phyloP scores from a whole-genome alignment of 768 basidiomycete species.

The Trametes coccinea region DNA sequence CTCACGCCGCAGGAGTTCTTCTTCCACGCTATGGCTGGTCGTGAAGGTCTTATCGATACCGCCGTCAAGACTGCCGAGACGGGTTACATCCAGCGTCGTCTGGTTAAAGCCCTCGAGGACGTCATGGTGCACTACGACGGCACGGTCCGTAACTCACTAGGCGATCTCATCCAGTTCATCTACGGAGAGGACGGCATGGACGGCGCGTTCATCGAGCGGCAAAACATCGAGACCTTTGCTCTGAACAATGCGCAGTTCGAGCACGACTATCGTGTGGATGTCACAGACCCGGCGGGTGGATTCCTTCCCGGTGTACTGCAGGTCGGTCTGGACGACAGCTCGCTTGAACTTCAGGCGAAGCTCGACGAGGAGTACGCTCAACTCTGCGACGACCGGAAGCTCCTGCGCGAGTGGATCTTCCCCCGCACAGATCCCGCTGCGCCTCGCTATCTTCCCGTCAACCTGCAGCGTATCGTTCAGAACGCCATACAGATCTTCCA shows the following conservation, averaged over 20 bases:
- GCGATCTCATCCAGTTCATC: constrained; percentile 93
- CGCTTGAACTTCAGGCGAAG: constrained; percentile 77
- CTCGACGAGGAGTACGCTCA: constrained; percentile 78
- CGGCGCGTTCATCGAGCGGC: constrained; percentile 95
- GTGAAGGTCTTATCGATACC: constrained; percentile 98
- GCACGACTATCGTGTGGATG: constrained; percentile 92
- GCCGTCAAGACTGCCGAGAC: constrained; percentile 99
- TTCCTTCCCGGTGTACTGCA: constrained; percentile 81
- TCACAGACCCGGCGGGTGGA: constrained; percentile 78
- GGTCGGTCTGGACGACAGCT: constrained; percentile 84
- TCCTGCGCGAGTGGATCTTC: constrained; percentile 85
- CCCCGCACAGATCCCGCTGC: constrained; percentile 66
- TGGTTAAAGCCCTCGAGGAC: constrained; percentile 98
- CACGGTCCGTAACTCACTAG: constrained; percentile 95
- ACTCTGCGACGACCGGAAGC: constrained; percentile 69
- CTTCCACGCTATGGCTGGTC: constrained; percentile 99
- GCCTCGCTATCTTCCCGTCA: constrained; percentile 91
- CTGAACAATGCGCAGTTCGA: constrained; percentile 83
- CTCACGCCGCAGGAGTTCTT: constrained; percentile 98
- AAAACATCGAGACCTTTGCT: constrained; percentile 87
- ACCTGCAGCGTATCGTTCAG: constrained; percentile 91
- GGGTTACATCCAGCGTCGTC: constrained; percentile 96
- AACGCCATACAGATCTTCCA: constrained; percentile 97
- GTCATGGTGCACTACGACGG: constrained; percentile 98
- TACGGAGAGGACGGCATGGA: constrained; percentile 99